A percentile compares a stretch with the other conserved stretches of the same genome.
Evolutionary conservation across 169 alveolate genomes (phyloP).

Genomic region (Hammondia hammondi): DNA sequence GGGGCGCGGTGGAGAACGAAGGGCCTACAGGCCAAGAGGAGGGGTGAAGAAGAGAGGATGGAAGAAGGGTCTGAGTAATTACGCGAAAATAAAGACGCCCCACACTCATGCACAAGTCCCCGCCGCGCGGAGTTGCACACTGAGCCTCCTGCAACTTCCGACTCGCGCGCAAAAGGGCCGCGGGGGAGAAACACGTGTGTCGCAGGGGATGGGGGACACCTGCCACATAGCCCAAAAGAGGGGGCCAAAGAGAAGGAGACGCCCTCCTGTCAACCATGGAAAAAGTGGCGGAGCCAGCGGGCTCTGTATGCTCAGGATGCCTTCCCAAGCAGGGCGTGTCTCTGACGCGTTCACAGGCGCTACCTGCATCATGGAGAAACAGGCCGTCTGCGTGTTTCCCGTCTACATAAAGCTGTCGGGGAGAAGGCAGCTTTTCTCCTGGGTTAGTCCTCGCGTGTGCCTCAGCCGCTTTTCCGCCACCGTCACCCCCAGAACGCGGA

Average conservation of each 20-base stretch:
- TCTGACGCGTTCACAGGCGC: no score
- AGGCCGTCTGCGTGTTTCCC: no score
- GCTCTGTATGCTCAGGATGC: no score
- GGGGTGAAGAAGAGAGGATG: not conserved
- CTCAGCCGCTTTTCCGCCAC: no score
- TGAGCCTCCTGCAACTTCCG: slow-evolving; percentile 32
- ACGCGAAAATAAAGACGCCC: not conserved
- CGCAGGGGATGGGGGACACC: not conserved
- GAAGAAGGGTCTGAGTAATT: not conserved
- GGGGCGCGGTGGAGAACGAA: not conserved
- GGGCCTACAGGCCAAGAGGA: not conserved
- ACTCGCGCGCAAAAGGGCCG: not conserved
- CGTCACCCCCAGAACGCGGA: no score
- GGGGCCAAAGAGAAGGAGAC: not conserved
- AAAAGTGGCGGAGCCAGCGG: not conserved
- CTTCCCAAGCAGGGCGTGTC: no score
- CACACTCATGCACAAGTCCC: slow-evolving; percentile 15
- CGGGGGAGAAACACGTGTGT: not conserved
- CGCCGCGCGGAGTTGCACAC: not conserved
- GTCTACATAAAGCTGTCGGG: no score
- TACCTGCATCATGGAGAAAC: no score
- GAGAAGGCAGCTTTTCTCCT: no score
- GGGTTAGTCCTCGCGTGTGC: no score
- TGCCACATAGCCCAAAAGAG: not conserved
- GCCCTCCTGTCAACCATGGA: not conserved